Conservation (phyloP, 257 asterid genomes). For the Ilex asprella region DNA sequence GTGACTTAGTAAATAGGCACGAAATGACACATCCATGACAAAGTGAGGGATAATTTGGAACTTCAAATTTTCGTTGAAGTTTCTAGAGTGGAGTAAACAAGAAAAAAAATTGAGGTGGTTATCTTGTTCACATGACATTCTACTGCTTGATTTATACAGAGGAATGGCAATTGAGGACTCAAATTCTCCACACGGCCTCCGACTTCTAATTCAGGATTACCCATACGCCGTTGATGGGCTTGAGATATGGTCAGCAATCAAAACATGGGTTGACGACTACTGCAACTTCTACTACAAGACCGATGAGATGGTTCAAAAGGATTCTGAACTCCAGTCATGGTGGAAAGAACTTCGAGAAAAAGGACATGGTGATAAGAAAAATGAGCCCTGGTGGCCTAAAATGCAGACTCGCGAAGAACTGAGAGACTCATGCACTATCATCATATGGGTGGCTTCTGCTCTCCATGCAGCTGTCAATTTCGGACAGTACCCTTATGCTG, state of each 20-base stretch:
- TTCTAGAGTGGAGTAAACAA: too few species aligned
- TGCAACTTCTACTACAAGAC: conserved; percentile 52
- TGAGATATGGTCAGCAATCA: conserved; percentile 72
- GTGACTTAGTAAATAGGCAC: background rate
- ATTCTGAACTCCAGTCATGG: conserved; percentile 65
- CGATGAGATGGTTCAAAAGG: conserved; percentile 34
- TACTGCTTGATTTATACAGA: conserved; percentile 21
- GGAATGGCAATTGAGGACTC: conserved; percentile 61
- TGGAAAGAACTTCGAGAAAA: conserved; percentile 66
- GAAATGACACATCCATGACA: background rate
- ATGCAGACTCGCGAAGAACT: conserved; percentile 53
- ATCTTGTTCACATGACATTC: background rate
- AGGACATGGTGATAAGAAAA: conserved; percentile 68
- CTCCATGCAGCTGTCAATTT: conserved; percentile 32
- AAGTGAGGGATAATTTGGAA: background rate
- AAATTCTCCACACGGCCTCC: conserved; percentile 48
- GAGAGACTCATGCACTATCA: conserved; percentile 52
- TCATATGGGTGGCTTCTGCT: conserved; percentile 75
- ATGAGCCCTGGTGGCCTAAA: conserved; percentile 72
- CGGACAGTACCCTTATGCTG: conserved; percentile 60
- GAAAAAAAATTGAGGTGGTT: background rate
- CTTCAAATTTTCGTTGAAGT: too few species aligned
- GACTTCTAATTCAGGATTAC: conserved; percentile 57
- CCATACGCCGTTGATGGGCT: conserved; percentile 23
- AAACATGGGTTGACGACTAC: conserved; percentile 60